Evolutionary conservation across 352 stramenopile genomes (phyloP).

Genomic region (Peronospora farinosa): DNA sequence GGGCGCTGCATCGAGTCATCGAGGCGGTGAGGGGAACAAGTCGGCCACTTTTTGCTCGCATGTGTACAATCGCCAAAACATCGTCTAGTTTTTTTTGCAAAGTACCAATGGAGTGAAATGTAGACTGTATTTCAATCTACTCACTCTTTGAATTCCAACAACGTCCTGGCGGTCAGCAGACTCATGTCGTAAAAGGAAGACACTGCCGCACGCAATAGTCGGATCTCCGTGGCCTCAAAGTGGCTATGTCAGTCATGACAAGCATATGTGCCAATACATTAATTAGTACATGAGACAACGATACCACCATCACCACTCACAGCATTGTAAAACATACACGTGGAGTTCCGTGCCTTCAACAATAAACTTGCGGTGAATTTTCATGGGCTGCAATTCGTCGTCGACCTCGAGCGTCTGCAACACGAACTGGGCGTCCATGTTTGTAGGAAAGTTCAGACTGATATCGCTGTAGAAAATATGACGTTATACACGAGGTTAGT

Average conservation of each 20-base stretch:
- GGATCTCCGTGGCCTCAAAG: constrained; percentile 79
- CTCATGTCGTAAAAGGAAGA: constrained; percentile 87
- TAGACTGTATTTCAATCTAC: too few species aligned
- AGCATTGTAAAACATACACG: constrained; percentile 43
- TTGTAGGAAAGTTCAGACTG: constrained; percentile 54
- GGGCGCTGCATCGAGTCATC: too few species aligned
- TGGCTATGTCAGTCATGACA: constrained; percentile 37
- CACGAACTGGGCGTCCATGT: constrained; percentile 59
- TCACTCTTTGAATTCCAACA: constrained; percentile 81
- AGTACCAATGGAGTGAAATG: too few species aligned
- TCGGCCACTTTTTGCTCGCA: too few species aligned
- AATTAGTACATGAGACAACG: constrained; percentile 4
- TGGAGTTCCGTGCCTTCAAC: constrained; percentile 56
- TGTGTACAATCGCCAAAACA: too few species aligned
- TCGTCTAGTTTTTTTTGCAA: too few species aligned
- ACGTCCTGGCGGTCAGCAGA: constrained; percentile 58
- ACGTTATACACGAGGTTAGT: neutral
- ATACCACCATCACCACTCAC: neutral
- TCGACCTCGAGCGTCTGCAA: constrained; percentile 83
- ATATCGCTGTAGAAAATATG: constrained; percentile 37
- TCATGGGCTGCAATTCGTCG: constrained; percentile 79
- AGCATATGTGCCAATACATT: neutral
- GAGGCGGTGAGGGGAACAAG: too few species aligned
- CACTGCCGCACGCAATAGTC: constrained; percentile 73
- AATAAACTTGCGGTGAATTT: constrained; percentile 69